These are phyloP conservation scores for Aspergillus biplanus DNA, from an alignment of 495 filamentous ascomycete genomes.

Conservation along the genomic window DNA sequence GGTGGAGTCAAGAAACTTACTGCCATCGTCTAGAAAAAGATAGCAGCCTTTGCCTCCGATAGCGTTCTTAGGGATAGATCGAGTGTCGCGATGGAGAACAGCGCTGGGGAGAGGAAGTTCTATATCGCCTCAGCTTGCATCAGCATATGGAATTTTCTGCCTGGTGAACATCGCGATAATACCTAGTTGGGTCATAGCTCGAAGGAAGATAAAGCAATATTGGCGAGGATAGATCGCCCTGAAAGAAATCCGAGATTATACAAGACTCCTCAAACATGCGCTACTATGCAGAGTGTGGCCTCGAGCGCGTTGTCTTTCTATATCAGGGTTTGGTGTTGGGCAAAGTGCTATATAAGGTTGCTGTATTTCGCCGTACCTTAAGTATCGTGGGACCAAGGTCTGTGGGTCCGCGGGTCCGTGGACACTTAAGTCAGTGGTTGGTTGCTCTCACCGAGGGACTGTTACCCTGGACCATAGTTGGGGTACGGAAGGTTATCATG, in stretches of 20 bases:
- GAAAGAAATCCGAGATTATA: no score
- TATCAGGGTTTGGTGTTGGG: no score
- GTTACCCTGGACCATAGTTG: not conserved
- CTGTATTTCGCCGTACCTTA: no score
- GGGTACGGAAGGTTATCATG: not conserved
- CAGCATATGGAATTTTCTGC: not conserved
- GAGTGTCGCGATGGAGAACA: slow-evolving; percentile 48
- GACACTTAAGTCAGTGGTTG: slow-evolving; percentile 38
- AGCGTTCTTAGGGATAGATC: slow-evolving; percentile 43
- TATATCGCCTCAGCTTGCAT: slow-evolving; percentile 5
- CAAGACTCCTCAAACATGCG: no score
- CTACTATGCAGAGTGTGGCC: no score
- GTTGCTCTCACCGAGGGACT: slow-evolving; percentile 20
- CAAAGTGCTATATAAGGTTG: no score
- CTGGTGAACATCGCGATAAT: not conserved
- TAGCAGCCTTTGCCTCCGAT: slow-evolving; percentile 49
- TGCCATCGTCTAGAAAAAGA: slow-evolving; percentile 59
- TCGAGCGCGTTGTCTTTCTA: no score
- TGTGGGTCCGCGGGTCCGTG: slow-evolving; percentile 38
- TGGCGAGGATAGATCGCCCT: no score
- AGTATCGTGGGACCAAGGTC: slow-evolving; percentile 9
- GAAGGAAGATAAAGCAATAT: not conserved
- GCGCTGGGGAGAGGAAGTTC: slow-evolving; percentile 32
- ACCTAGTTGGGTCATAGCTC: slow-evolving; percentile 1
- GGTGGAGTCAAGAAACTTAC: slow-evolving; percentile 65